These are phyloP conservation scores for Naumovozyma baii DNA, from an alignment of 805 yeast species.

Conservation along the genomic window DNA sequence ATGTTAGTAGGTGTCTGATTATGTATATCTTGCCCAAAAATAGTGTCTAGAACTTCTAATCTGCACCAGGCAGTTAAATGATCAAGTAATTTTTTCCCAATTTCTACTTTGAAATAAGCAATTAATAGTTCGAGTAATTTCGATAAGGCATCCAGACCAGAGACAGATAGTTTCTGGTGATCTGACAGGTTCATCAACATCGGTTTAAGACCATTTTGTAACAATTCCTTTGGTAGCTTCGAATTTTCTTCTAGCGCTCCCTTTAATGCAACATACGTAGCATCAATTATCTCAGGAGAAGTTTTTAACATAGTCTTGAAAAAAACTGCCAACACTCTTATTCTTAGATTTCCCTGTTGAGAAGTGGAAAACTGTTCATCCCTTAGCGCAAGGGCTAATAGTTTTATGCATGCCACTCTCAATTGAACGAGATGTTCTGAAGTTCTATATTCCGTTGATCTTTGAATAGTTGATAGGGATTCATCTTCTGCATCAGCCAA, in stretches of 20 bases:
- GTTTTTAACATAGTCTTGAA: slow-evolving; percentile 85
- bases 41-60: slow-evolving; percentile 60
- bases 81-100: slow-evolving; percentile 84
- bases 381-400: slow-evolving; percentile 73
- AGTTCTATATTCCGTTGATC: slow-evolving; percentile 77
- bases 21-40: slow-evolving; percentile 71
- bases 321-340: slow-evolving; percentile 82
- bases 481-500: slow-evolving; percentile 97
- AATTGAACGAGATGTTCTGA: slow-evolving; percentile 79
- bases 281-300: slow-evolving; percentile 79
- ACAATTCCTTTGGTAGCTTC: slow-evolving; percentile 81
- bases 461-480: slow-evolving; percentile 77
- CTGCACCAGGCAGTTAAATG: slow-evolving; percentile 96
- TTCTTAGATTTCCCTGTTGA: slow-evolving; percentile 67
- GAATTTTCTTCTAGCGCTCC: slow-evolving; percentile 76
- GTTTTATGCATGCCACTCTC: slow-evolving; percentile 79
- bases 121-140: slow-evolving; percentile 75
- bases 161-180: slow-evolving; percentile 78
- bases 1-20: slow-evolving; percentile 77
- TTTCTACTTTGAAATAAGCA: slow-evolving; percentile 91
- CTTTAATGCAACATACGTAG: slow-evolving; percentile 83
- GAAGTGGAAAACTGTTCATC: slow-evolving; percentile 74
- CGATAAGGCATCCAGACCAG: slow-evolving; percentile 87
- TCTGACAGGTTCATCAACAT: slow-evolving; percentile 92
- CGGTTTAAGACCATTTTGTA: slow-evolving; percentile 93